Evolutionary conservation across 495 filamentous ascomycete species (phyloP).

Genomic region (Penicillium cosmopolitanum): DNA sequence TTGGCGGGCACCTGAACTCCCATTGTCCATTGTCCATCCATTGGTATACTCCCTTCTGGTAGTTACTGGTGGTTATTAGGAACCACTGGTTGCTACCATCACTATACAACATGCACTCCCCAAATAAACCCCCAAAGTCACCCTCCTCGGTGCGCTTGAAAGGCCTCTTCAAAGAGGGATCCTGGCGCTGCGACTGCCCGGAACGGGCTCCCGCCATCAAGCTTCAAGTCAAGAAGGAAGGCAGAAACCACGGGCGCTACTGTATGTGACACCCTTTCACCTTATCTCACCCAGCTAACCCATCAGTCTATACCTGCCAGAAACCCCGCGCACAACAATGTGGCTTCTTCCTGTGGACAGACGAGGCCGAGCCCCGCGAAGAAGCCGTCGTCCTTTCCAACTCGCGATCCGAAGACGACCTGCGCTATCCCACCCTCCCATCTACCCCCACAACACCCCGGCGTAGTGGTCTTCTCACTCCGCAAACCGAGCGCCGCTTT

Average conservation of each 20-base stretch:
- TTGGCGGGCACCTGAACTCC: no score
- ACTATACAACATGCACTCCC: not conserved
- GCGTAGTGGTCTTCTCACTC: constrained; percentile 36
- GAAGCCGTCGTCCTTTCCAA: constrained; percentile 54
- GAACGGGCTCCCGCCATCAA: constrained; percentile 62
- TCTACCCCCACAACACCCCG: constrained; percentile 24
- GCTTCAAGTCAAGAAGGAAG: constrained; percentile 67
- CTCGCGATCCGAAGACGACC: constrained; percentile 42
- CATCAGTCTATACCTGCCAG: constrained; percentile 66
- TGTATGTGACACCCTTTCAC: constrained; percentile 38
- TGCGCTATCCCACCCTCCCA: constrained; percentile 21
- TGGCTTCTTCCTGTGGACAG: constrained; percentile 73
- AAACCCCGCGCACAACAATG: constrained; percentile 56
- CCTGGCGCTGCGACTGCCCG: constrained; percentile 69
- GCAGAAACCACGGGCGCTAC: constrained; percentile 63
- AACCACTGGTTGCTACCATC: not conserved
- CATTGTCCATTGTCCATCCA: no score
- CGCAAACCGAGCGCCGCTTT: constrained; percentile 35
- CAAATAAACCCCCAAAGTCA: not conserved
- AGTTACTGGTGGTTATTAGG: not conserved
- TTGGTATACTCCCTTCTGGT: not conserved
- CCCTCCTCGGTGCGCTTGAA: not conserved
- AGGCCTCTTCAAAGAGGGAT: constrained; percentile 49
- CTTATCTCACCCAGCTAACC: not conserved
- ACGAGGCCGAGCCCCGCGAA: constrained; percentile 62